Conservation (phyloP, 2,329 filamentous ascomycete species). For the Cercospora brassicicola region DNA sequence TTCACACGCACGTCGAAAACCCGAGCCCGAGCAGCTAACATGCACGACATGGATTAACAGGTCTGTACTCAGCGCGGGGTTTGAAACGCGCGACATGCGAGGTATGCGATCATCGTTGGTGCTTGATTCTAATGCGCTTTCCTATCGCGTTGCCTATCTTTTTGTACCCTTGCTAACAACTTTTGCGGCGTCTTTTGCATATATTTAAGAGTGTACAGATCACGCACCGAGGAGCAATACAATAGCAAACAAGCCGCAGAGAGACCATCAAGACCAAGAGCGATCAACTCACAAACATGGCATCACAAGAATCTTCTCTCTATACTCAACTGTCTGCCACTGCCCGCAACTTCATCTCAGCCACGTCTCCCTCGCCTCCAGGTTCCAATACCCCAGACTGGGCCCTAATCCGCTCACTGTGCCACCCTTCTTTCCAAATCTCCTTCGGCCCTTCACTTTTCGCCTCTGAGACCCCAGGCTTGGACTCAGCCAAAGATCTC, state of each 20-base stretch:
- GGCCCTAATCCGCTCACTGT: conserved; percentile 19
- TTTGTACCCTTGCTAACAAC: neutral
- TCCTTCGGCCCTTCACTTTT: conserved; percentile 24
- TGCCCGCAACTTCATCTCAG: conserved; percentile 23
- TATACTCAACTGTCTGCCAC: conserved; percentile 20
- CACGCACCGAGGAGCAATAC: neutral
- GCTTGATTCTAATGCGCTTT: neutral
- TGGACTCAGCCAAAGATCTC: conserved; percentile 21
- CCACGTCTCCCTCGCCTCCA: conserved; percentile 19
- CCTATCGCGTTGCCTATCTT: neutral
- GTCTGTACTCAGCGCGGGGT: neutral
- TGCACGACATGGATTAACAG: neutral
- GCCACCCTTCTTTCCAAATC: conserved; percentile 23
- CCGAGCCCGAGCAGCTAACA: neutral
- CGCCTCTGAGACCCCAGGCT: conserved; percentile 13
- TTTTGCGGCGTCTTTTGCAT: too few species aligned
- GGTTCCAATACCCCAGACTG: conserved; percentile 21
- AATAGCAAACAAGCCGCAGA: neutral
- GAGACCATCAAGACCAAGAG: neutral
- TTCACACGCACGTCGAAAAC: neutral
- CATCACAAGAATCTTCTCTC: conserved; percentile 11
- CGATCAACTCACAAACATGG: neutral
- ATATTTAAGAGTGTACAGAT: neutral
- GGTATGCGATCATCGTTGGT: neutral
- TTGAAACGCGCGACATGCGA: neutral